Evolutionary conservation across 139 green algal species (phyloP), one percentile per base, ranked within the genome.

Genomic region (Picochlorum sp.): DNA sequence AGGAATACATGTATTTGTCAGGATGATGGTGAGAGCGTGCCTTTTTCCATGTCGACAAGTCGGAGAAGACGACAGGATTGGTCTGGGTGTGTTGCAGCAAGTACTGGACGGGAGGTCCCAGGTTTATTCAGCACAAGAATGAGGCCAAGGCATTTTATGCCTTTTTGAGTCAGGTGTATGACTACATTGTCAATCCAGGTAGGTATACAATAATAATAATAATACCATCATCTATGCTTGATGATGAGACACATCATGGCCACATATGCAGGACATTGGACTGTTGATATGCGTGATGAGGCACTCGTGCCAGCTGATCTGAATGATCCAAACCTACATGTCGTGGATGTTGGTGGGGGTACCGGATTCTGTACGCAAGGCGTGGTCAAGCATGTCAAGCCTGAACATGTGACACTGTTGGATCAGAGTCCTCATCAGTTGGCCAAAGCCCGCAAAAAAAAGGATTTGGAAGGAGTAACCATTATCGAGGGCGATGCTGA

Each of bases 351-450:
- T 5, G 91, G 91, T 16, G 91, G 88, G 15, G 91, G 91, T 37
- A 97, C 91, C 1, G 91, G 91, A 15, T 97, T 97, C 74, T 92
- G 82, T 72, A 97, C 91, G 1, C 78, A 90, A 57, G 91, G 91
- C 14, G 67, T 97, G 1, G 38, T 66, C 32, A 21, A 59, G 20
- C n/a, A 23, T 38, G 86, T 97, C 3, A 71, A 91, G 75, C 65
- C 66, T 0, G 56, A 81, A 45, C 95, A 97, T 60, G 80, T 97
- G 26, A 97, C 90, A 3, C 70, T 97, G 4, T 79, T 97, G 6
- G 91, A 97, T 71, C 91, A 97, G 75, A 95, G 81, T 2, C 91
- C 92, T 1, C 86, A 97, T 66, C 90, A 97, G 79, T 82, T 97
- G 49, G 84, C 69, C 16, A 97, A 97, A 78, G 91, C 91, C 3